Evolutionary conservation across 495 filamentous ascomycete species (phyloP), one percentile per base, ranked within the genome.

Genomic region (Hypoxylon lienhwacheense): DNA sequence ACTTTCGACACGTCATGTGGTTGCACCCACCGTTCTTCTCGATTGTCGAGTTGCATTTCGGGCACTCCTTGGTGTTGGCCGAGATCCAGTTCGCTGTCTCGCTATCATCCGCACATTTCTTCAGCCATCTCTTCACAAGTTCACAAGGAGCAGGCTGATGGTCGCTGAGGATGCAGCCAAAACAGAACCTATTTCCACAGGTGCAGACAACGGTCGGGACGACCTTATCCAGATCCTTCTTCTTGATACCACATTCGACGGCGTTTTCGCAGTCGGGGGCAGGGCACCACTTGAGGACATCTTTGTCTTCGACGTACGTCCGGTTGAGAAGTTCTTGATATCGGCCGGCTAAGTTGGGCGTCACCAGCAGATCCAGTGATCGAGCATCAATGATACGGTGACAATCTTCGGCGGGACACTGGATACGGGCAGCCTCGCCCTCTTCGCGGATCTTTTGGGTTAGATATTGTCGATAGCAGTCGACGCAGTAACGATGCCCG

Each of bases 61-160:
- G 91, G 56, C 93, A 98, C 68, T 98, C 93, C 66, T 98, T 98
- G 10, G 93, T 98, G 66, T 98, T 95, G 29, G 93, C 93, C 0
- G 93, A 96, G 47, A 98, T 98, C 93, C 93, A 98, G 72, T 98
- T 98, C 5, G 93, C 91, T 1, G 93, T 98, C 68, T 98, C 93
- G 2, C 90, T 96, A 66, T 98, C 93, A 64, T 98, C 93, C 58
- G 92, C 95, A 70, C 93, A 98, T 66, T 98, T 98, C 77, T 97
- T 91, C 10, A 97, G 70, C 93, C 93, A 98, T 70, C 84, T 88
- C 79, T 95, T 97, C 17, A 97, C 91, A 36, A 97, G 75, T 21
- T 83, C 79, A 65, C 93, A 98, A 0, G 93, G 93, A 2, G 92
- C 85, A 16, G 93, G 93, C 61, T 95, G 93, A 58, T 98, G 93